phyloP scores from a whole-genome alignment of 192 early-diverging fungal genomes.

The Coemansia sp. region DNA sequence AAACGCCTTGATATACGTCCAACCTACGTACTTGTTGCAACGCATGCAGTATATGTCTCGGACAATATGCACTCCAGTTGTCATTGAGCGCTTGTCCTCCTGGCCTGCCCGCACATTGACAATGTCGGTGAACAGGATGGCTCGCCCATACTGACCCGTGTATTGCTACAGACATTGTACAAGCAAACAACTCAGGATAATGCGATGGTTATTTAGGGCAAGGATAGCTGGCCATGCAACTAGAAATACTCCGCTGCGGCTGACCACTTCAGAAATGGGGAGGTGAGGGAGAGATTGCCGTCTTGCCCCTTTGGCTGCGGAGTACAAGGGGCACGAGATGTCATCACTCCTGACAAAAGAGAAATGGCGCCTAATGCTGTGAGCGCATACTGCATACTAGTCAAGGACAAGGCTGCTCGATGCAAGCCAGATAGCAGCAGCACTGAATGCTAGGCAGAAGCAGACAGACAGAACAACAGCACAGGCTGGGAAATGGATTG shows the following conservation, averaged over 20 bases:
- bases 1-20: slow-evolving; percentile 48
- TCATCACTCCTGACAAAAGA: not conserved
- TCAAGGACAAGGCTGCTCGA: not conserved
- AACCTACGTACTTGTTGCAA: slow-evolving; percentile 48
- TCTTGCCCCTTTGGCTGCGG: not conserved
- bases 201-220: not conserved
- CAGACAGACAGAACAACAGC: not conserved
- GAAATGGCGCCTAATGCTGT: not conserved
- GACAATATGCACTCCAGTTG: slow-evolving; percentile 50
- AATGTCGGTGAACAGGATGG: slow-evolving; percentile 31
- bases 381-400: not conserved
- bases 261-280: not conserved
- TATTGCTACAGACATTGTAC: slow-evolving; percentile 32
- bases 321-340: not conserved
- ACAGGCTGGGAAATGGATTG: not conserved
- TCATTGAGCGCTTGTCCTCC: slow-evolving; percentile 47
- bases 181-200: slow-evolving; percentile 1
- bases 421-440: not conserved
- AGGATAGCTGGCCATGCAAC: not conserved
- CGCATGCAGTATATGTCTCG: slow-evolving; percentile 45
- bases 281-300: not conserved
- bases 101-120: slow-evolving; percentile 42
- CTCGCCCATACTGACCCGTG: slow-evolving; percentile 48
- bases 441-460: not conserved
- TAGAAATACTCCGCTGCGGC: not conserved